Evolutionary conservation across 2,329 filamentous ascomycete genomes (phyloP).

Genomic region (Camillea tinctor): DNA sequence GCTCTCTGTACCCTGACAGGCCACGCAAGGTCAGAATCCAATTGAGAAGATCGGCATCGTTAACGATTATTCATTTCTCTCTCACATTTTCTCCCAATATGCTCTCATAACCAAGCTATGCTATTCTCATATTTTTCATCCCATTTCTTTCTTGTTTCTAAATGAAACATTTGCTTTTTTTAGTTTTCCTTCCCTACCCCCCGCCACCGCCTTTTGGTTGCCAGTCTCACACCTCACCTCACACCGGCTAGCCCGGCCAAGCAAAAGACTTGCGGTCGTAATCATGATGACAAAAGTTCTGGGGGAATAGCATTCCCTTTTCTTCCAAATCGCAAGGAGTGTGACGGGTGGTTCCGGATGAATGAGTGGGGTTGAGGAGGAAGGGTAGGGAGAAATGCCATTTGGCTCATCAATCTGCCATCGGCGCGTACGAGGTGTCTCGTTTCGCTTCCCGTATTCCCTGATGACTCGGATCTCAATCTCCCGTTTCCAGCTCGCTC

Average conservation of each 20-base stretch:
- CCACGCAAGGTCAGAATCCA: not conserved
- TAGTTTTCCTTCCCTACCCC: not conserved
- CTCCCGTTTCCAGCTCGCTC: too few species aligned
- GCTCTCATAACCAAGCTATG: not conserved
- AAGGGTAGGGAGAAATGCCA: not conserved
- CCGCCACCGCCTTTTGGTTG: not conserved
- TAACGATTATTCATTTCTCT: not conserved
- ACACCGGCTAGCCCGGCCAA: not conserved
- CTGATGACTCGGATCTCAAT: not conserved
- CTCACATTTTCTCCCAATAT: too few species aligned
- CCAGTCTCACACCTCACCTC: not conserved
- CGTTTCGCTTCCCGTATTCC: not conserved
- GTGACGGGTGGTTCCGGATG: not conserved
- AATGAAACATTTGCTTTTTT: not conserved
- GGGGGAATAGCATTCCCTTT: not conserved
- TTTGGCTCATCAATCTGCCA: not conserved
- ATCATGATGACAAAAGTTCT: not conserved
- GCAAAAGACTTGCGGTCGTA: not conserved
- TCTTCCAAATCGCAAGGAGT: not conserved
- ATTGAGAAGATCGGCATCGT: not conserved
- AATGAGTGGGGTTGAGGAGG: too few species aligned
- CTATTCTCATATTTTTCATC: not conserved
- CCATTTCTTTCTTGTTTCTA: not conserved
- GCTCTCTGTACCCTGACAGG: not conserved
- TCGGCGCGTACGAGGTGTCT: not conserved